These are phyloP conservation scores for Betula pendula DNA, from an alignment of 306 rosid genomes.

Conservation along the genomic window DNA sequence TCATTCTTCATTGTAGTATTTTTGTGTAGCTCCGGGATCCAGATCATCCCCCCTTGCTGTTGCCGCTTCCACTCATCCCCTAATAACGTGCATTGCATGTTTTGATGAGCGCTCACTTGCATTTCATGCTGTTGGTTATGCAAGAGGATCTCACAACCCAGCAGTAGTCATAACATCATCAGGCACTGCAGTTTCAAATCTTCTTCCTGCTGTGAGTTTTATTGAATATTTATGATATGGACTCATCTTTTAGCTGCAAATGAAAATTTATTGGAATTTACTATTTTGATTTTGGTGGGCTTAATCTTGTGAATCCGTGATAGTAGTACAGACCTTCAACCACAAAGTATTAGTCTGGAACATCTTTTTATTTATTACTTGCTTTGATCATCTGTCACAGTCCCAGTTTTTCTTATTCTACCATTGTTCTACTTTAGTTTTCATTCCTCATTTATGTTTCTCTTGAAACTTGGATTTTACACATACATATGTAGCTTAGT, in stretches of 20 bases:
- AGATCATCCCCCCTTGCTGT: slow-evolving; percentile 98
- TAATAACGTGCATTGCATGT: slow-evolving; percentile 74
- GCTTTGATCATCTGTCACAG: slow-evolving; percentile 12
- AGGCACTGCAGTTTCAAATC: slow-evolving; percentile 98
- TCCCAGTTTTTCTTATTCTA: background rate
- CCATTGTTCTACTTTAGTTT: slow-evolving; percentile 13
- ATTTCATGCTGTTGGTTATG: slow-evolving; percentile 96
- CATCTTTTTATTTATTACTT: background rate
- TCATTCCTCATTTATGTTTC: slow-evolving; percentile 7
- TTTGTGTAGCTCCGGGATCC: slow-evolving; percentile 97
- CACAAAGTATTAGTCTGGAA: background rate
- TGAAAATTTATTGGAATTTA: background rate
- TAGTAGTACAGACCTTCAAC: background rate
- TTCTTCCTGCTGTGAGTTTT: slow-evolving; percentile 91
- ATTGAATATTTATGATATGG: background rate
- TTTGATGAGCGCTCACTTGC: slow-evolving; percentile 95
- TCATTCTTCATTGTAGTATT: slow-evolving; percentile 66
- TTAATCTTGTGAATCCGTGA: slow-evolving; percentile 12
- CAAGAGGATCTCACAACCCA: slow-evolving; percentile 85
- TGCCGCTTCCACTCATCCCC: slow-evolving; percentile 88
- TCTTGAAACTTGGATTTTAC: slow-evolving; percentile 19
- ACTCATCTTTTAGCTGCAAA: background rate
- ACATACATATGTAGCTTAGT: slow-evolving; percentile 14
- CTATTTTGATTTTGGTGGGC: slow-evolving; percentile 4
- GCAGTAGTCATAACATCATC: slow-evolving; percentile 94